Conservation (phyloP, 148 eudicot species). For the Vaccinium macrocarpon region DNA sequence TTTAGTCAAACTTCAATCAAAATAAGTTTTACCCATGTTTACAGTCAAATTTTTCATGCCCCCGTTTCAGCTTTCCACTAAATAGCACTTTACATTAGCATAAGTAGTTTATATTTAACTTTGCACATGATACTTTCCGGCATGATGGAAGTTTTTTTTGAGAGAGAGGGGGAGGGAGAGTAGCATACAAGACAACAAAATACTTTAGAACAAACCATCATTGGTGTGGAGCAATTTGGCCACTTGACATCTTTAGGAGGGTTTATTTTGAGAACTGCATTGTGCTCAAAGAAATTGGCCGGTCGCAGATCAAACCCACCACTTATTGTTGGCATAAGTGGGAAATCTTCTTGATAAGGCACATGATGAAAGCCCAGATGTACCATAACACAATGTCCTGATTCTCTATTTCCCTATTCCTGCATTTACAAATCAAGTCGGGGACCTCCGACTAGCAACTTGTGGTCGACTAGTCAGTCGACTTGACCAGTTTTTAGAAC, state of each 20-base stretch:
- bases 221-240: constrained; percentile 7
- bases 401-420: constrained; percentile 47
- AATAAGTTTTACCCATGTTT: not conserved
- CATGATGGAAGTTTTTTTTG: not conserved
- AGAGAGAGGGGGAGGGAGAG: not conserved
- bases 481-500: too few species aligned
- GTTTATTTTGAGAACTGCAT: constrained; percentile 36
- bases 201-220: not conserved
- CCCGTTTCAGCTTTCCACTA: not conserved
- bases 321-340: constrained; percentile 47
- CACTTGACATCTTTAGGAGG: constrained; percentile 12
- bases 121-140: not conserved
- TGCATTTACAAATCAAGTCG: constrained; percentile 34
- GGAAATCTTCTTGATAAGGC: constrained; percentile 47
- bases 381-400: constrained; percentile 57
- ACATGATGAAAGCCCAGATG: constrained; percentile 53
- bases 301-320: constrained; percentile 42
- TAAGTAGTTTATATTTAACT: not conserved
- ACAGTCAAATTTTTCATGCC: not conserved
- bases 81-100: not conserved
- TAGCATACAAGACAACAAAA: not conserved
- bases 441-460: too few species aligned
- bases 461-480: too few species aligned
- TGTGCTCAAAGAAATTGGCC: constrained; percentile 39
- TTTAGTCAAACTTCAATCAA: too few species aligned